These are phyloP conservation scores for Papiliotrema nemorosa DNA, from an alignment of 1,284 basidiomycete species.

Conservation along the genomic window DNA sequence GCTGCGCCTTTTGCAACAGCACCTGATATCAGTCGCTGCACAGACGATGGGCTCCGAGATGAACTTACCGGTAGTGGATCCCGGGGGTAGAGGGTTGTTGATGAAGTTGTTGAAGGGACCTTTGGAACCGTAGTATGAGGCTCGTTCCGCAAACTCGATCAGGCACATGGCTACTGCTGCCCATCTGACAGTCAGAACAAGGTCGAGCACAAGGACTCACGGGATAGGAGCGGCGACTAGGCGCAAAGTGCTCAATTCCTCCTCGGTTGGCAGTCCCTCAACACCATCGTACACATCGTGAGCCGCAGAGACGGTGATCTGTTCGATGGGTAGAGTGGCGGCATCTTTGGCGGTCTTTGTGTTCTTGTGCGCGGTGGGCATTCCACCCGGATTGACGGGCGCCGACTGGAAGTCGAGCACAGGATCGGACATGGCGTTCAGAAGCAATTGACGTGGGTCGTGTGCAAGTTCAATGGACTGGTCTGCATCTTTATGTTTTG, in stretches of 20 bases:
- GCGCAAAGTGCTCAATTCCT: slow-evolving; percentile 10
- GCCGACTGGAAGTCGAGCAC: slow-evolving; percentile 30
- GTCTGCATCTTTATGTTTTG: too few species aligned
- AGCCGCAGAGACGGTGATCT: not conserved
- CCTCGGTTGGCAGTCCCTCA: slow-evolving; percentile 4
- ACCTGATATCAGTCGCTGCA: too few species aligned
- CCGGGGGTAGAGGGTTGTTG: not conserved
- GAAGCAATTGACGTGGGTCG: too few species aligned
- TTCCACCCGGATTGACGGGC: slow-evolving; percentile 17
- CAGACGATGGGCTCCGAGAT: slow-evolving; percentile 46
- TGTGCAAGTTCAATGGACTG: too few species aligned
- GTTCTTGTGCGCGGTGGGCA: slow-evolving; percentile 11
- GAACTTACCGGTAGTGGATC: too few species aligned
- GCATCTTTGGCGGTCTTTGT: not conserved
- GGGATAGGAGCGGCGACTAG: not conserved
- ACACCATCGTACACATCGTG: not conserved
- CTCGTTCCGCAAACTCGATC: slow-evolving; percentile 44
- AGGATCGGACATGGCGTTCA: too few species aligned
- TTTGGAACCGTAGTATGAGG: slow-evolving; percentile 27
- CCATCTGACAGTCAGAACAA: slow-evolving; percentile 19
- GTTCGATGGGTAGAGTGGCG: not conserved
- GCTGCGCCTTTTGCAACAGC: slow-evolving; percentile 65
- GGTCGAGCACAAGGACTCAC: not conserved
- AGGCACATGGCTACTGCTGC: slow-evolving; percentile 39
- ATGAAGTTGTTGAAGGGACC: slow-evolving; percentile 26